Evolutionary conservation across 345 rosid genomes (phyloP).

Genomic region (Turnera subulata): DNA sequence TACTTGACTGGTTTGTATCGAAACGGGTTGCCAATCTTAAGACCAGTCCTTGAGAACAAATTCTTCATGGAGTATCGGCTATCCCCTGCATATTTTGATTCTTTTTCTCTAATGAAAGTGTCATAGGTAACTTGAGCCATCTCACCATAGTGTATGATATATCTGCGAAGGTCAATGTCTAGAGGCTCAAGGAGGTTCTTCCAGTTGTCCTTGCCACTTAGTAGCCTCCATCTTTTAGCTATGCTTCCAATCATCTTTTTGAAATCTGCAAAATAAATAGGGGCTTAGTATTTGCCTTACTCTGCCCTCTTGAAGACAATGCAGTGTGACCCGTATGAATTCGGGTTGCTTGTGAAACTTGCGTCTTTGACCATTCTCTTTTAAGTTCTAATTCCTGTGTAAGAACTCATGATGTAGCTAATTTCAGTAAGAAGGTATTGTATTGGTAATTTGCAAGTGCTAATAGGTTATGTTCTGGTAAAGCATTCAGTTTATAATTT

Average conservation of each 20-base stretch:
- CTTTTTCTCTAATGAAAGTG: constrained; percentile 29
- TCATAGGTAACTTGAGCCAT: constrained; percentile 47
- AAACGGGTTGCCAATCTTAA: constrained; percentile 11
- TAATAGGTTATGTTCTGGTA: no score
- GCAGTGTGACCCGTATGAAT: no score
- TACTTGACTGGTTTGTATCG: constrained; percentile 42
- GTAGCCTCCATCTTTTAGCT: constrained; percentile 27
- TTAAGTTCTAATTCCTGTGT: no score
- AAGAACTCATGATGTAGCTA: no score
- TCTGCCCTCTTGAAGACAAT: no score
- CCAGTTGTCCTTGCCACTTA: constrained; percentile 30
- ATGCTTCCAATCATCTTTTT: not conserved
- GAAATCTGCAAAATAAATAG: no score
- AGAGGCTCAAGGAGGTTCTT: constrained; percentile 22
- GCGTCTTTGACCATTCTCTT: no score
- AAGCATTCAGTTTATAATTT: no score
- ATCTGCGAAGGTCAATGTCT: constrained; percentile 29
- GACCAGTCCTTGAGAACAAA: constrained; percentile 16
- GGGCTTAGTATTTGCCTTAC: no score
- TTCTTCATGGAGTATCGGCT: constrained; percentile 10
- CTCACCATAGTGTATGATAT: constrained; percentile 30
- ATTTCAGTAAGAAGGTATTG: no score
- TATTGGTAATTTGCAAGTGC: no score
- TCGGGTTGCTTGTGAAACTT: no score
- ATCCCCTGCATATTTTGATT: constrained; percentile 35